Percentiles rank a stretch among this genome's conserved stretches.
These are phyloP conservation scores for Ascochyta rabiei DNA, from an alignment of 2,329 filamentous ascomycete species.

Conservation along the genomic window DNA sequence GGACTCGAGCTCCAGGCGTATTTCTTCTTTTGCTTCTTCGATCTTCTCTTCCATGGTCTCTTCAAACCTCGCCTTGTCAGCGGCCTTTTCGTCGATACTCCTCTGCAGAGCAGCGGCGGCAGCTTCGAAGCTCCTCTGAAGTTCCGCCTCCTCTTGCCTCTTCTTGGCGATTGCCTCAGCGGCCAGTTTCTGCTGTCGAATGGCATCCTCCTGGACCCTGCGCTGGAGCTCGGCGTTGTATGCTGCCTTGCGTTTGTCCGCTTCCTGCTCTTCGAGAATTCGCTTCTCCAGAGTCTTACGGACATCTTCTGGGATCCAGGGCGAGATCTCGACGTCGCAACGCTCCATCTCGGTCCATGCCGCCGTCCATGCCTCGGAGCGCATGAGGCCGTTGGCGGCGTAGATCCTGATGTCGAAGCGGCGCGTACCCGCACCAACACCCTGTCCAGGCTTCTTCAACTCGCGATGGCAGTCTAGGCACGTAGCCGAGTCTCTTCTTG, in stretches of 20 bases:
- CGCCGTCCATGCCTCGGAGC: conserved; percentile 86
- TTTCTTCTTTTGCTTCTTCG: conserved; percentile 41
- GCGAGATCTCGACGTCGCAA: conserved; percentile 91
- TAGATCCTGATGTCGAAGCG: conserved; percentile 86
- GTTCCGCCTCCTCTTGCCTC: conserved; percentile 32
- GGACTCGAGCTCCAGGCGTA: conserved; percentile 40
- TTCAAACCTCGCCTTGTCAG: conserved; percentile 36
- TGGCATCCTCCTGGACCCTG: conserved; percentile 41
- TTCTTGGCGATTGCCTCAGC: conserved; percentile 35
- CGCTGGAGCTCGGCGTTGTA: conserved; percentile 42
- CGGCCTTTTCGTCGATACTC: conserved; percentile 37
- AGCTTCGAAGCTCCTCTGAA: conserved; percentile 35
- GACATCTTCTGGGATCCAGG: conserved; percentile 67
- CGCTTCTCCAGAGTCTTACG: conserved; percentile 65
- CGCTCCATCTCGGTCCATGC: conserved; percentile 98
- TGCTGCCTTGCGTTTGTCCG: conserved; percentile 34
- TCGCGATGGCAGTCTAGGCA: conserved; percentile 58
- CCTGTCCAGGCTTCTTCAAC: conserved; percentile 45
- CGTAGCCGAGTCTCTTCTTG: conserved; percentile 45
- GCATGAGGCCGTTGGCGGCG: conserved; percentile 93
- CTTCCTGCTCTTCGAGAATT: conserved; percentile 51
- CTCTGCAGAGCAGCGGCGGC: conserved; percentile 33
- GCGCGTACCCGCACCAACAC: conserved; percentile 51
- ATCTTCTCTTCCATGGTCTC: conserved; percentile 35
- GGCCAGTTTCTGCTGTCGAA: conserved; percentile 34